These are phyloP conservation scores for Albophoma yamanashiensis DNA, from an alignment of 2,329 filamentous ascomycete genomes.

Conservation along the genomic window DNA sequence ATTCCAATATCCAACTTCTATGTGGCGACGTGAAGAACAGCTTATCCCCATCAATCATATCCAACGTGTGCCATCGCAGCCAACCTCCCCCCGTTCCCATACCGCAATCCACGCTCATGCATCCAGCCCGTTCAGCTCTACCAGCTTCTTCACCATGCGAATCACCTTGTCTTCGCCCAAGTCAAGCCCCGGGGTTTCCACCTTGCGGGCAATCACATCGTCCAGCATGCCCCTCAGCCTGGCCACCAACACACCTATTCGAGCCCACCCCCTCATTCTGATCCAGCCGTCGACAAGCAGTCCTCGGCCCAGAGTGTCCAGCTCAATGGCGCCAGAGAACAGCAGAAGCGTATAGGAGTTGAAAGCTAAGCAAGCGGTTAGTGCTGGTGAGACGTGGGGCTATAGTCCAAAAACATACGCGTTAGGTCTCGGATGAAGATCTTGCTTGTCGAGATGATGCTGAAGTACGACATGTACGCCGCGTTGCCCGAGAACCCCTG, in stretches of 20 bases:
- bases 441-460: slow-evolving; percentile 84
- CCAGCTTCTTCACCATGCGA: slow-evolving; percentile 63
- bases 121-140: slow-evolving; percentile 85
- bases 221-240: slow-evolving; percentile 80
- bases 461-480: slow-evolving; percentile 81
- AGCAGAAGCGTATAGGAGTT: slow-evolving; percentile 82
- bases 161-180: slow-evolving; percentile 57
- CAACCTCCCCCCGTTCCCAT: too few species aligned
- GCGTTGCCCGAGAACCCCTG: slow-evolving; percentile 68
- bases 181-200: slow-evolving; percentile 61
- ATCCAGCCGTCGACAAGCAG: slow-evolving; percentile 91
- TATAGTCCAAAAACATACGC: slow-evolving; percentile 42
- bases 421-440: slow-evolving; percentile 87
- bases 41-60: neutral
- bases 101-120: slow-evolving; percentile 22
- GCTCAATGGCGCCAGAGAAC: slow-evolving; percentile 73
- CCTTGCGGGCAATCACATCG: slow-evolving; percentile 66
- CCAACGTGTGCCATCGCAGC: neutral
- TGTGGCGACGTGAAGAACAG: neutral
- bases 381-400: neutral
- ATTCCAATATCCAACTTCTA: neutral
- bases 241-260: slow-evolving; percentile 83
- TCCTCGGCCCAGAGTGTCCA: slow-evolving; percentile 81
- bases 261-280: slow-evolving; percentile 76
- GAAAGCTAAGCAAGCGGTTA: slow-evolving; percentile 48